Conservation (phyloP, 306 rosid genomes). For the Acacia acuminata region DNA sequence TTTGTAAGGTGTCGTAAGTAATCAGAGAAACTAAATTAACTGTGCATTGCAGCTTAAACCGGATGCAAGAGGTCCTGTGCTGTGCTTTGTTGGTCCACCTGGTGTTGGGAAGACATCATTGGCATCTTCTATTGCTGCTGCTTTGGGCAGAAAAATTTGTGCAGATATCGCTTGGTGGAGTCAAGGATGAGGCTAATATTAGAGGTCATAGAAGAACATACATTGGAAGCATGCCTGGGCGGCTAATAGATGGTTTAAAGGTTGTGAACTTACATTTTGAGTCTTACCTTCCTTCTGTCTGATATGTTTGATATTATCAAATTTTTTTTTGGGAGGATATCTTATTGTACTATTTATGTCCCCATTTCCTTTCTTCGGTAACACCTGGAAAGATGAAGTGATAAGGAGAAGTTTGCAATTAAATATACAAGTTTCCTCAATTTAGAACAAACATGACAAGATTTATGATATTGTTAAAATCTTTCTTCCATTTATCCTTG, state of each 20-base stretch:
- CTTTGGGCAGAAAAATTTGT: slow-evolving; percentile 88
- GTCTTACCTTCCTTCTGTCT: slow-evolving; percentile 9
- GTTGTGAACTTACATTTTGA: slow-evolving; percentile 40
- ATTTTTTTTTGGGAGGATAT: slow-evolving; percentile 26
- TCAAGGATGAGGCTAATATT: slow-evolving; percentile 96
- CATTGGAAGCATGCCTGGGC: slow-evolving; percentile 99
- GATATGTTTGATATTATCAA: slow-evolving; percentile 13
- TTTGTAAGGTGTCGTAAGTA: slow-evolving; percentile 20
- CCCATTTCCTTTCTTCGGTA: neutral
- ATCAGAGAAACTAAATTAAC: slow-evolving; percentile 37
- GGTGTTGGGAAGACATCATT: slow-evolving; percentile 98
- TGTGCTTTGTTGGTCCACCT: slow-evolving; percentile 98
- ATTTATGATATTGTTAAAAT: slow-evolving; percentile 2
- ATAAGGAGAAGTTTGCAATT: slow-evolving; percentile 3
- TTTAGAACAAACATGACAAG: slow-evolving; percentile 1
- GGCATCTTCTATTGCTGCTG: slow-evolving; percentile 96
- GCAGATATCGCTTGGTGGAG: slow-evolving; percentile 97
- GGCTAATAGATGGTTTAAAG: slow-evolving; percentile 96
- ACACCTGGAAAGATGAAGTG: neutral
- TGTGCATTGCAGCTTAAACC: slow-evolving; percentile 82
- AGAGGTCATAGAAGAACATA: slow-evolving; percentile 99
- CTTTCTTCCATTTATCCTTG: neutral
- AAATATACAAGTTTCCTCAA: neutral
- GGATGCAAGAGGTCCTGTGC: slow-evolving; percentile 98
- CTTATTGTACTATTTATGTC: neutral